Percentiles rank a stretch among this genome's conserved stretches.
These are phyloP conservation scores for Microstegium vimineum DNA, from an alignment of 176 grass and related monocot genomes.

Conservation along the genomic window DNA sequence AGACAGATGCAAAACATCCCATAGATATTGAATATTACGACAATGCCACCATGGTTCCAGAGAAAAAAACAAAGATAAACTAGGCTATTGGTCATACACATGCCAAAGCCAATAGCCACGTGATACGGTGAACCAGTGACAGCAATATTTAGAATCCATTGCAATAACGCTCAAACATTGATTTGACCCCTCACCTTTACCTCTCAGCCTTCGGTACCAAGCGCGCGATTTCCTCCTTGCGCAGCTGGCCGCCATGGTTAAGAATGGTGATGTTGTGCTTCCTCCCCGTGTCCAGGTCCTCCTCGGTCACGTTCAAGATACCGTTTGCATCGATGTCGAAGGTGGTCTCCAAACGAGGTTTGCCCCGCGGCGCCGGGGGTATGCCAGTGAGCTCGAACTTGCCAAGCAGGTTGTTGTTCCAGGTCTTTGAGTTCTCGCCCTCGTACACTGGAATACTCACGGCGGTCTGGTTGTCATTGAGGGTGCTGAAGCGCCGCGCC, in stretches of 20 bases:
- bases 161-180: not conserved
- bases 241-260: constrained; percentile 32
- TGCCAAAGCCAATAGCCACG: not conserved
- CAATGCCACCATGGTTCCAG: not conserved
- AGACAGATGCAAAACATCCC: too few relatives aligned
- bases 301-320: not conserved
- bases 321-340: constrained; percentile 43
- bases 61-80: not conserved
- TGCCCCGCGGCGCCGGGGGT: accelerated
- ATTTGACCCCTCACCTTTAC: not conserved
- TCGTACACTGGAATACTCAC: constrained; percentile 32
- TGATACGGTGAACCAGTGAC: not conserved
- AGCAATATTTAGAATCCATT: not conserved
- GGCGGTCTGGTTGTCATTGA: constrained; percentile 14
- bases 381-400: not conserved
- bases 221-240: constrained; percentile 47
- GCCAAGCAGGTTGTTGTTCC: constrained; percentile 42
- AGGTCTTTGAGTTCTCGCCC: constrained; percentile 30
- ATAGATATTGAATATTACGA: too few relatives aligned
- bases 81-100: not conserved
- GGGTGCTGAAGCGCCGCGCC: not conserved
- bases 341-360: constrained; percentile 8
- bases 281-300: not conserved
- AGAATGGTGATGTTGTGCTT: constrained; percentile 39
- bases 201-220: constrained; percentile 3